These are phyloP conservation scores for Asterionellopsis glacialis DNA, from an alignment of 108 stramenopile genomes.

Conservation along the genomic window DNA sequence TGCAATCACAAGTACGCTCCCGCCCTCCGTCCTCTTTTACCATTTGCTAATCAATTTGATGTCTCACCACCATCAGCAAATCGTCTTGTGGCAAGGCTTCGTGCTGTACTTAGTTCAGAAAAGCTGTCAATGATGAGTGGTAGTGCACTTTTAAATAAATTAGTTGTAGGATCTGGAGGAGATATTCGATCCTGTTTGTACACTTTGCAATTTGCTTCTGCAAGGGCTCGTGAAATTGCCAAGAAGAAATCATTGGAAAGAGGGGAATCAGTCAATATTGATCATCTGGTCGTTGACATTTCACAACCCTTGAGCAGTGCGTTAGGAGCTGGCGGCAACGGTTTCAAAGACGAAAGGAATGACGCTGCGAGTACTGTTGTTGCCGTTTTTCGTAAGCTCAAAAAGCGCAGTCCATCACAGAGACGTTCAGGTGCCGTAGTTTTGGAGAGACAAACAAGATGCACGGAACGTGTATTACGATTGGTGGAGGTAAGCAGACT, in stretches of 20 bases:
- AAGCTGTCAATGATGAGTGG: constrained; percentile 41
- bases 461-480: constrained; percentile 29
- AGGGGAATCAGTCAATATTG: constrained; percentile 1
- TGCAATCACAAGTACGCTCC: constrained; percentile 97
- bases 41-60: constrained; percentile 78
- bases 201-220: constrained; percentile 88
- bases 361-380: constrained; percentile 58
- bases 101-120: constrained; percentile 71
- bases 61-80: constrained; percentile 61
- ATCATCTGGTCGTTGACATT: constrained; percentile 40
- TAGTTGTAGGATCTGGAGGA: constrained; percentile 63
- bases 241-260: constrained; percentile 19
- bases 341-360: constrained; percentile 72
- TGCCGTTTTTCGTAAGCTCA: constrained; percentile 59
- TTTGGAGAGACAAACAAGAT: background rate
- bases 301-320: constrained; percentile 40
- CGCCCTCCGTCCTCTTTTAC: constrained; percentile 87
- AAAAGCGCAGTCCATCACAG: background rate
- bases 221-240: constrained; percentile 37
- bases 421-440: background rate
- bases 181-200: constrained; percentile 92
- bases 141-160: constrained; percentile 50
- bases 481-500: constrained; percentile 24
- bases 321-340: constrained; percentile 43
- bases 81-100: constrained; percentile 79